Evolutionary conservation across 108 stramenopile species (phyloP).

Genomic region (Cylindrotheca closterium): DNA sequence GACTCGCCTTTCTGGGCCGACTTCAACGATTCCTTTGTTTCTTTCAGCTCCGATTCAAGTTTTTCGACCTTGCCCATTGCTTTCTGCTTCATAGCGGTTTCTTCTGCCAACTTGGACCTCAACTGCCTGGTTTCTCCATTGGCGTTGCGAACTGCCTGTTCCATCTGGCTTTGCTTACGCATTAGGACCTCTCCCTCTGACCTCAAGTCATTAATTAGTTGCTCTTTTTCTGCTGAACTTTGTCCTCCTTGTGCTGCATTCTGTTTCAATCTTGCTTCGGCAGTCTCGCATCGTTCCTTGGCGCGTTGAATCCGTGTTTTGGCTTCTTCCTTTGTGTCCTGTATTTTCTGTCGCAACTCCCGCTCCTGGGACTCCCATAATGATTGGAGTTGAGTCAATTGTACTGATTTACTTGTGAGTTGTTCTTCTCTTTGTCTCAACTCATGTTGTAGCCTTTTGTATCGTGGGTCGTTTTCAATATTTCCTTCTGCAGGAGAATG

Average conservation of each 20-base stretch:
- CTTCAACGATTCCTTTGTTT: slow-evolving; percentile 51
- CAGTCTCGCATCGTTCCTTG: slow-evolving; percentile 73
- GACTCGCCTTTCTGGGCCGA: slow-evolving; percentile 67
- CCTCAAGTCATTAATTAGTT: slow-evolving; percentile 60
- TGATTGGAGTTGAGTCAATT: slow-evolving; percentile 50
- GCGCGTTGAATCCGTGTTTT: slow-evolving; percentile 63
- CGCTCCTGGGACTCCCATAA: slow-evolving; percentile 57
- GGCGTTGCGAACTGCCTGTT: slow-evolving; percentile 69
- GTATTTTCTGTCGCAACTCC: slow-evolving; percentile 41
- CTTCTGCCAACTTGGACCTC: slow-evolving; percentile 43
- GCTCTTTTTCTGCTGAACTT: slow-evolving; percentile 41
- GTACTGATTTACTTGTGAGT: slow-evolving; percentile 60
- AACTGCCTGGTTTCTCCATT: slow-evolving; percentile 59
- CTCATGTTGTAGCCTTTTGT: slow-evolving; percentile 13
- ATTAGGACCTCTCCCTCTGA: slow-evolving; percentile 77
- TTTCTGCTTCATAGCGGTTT: slow-evolving; percentile 27
- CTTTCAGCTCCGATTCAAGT: slow-evolving; percentile 58
- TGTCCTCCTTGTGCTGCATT: slow-evolving; percentile 3
- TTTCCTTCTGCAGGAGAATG: neutral
- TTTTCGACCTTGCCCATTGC: slow-evolving; percentile 36
- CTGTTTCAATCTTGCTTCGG: slow-evolving; percentile 37
- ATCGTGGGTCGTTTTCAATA: slow-evolving; percentile 33
- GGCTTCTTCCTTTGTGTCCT: slow-evolving; percentile 81
- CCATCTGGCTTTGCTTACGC: slow-evolving; percentile 74
- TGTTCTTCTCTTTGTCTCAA: slow-evolving; percentile 61